A percentile compares a stretch with the other conserved stretches of the same genome.
These are phyloP conservation scores for Tulasnella calospora DNA, from an alignment of 768 basidiomycete genomes.

Conservation along the genomic window DNA sequence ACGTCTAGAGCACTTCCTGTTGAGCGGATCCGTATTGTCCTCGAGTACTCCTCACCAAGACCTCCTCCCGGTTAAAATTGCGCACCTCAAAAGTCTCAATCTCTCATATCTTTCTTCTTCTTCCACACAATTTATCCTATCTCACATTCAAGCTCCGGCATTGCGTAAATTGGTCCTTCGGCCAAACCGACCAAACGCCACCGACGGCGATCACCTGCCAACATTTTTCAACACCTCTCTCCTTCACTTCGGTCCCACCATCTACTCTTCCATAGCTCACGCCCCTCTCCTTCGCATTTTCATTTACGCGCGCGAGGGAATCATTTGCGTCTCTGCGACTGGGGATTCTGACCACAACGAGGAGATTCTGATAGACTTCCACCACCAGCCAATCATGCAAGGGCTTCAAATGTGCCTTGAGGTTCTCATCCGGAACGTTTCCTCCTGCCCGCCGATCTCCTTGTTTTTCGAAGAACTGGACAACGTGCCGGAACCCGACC, in stretches of 20 bases:
- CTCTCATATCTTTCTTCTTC: not conserved
- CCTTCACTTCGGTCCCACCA: not conserved
- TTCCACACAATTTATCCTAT: not conserved
- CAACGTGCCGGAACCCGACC: no score
- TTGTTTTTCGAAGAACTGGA: no score
- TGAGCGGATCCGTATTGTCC: not conserved
- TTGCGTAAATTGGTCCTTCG: not conserved
- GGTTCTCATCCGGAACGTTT: no score
- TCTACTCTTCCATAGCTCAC: not conserved
- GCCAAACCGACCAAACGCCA: not conserved
- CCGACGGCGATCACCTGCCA: not conserved
- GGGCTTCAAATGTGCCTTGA: no score
- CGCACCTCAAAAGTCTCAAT: not conserved
- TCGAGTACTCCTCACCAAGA: not conserved
- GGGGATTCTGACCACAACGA: no score
- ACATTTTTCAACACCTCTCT: not conserved
- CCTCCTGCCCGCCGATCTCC: no score
- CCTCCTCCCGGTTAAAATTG: not conserved
- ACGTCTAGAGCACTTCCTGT: not conserved
- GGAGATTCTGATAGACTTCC: not conserved
- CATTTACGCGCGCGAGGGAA: no score
- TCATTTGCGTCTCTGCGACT: no score
- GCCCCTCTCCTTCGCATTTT: no score
- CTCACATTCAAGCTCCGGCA: not conserved
- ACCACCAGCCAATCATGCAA: not conserved